Evolutionary conservation across 805 yeast species (phyloP), one percentile per base, ranked within the genome.

Genomic region (Sugiyamaella marilandica): DNA sequence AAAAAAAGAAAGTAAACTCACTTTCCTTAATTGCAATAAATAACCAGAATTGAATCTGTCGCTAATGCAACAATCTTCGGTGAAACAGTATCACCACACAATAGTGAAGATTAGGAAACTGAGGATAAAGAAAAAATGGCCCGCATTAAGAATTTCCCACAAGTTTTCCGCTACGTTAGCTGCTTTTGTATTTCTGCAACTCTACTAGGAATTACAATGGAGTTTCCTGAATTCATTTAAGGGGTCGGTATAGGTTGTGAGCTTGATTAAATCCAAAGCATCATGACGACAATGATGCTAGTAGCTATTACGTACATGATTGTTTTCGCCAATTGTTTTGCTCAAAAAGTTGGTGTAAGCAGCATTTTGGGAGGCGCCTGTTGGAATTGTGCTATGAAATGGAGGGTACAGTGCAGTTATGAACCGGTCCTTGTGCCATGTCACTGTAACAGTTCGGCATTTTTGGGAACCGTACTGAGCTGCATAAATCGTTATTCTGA

Each of bases 301-400:
- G 26, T 39, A 10, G 43, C n/a, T 7, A 21, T 13, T 13, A 10
- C 18, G 43, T n/a, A 18, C 24, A 16, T 18, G 3, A 24, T 3
- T 24, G 29, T 34, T 34, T 34, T 39, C 24, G 13, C 19, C 21
- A 21, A 14, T 5, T 39, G 43, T 13, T 14, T 21, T 7, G 63
- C 62, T 9, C 70, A 66, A 39, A 65, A 64, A 32, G 70, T 64
- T 11, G 70, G 70, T 1, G 44, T 67, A 14, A 60, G 60, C 24
- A 63, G 66, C 47, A 50, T 54, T 11, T 48, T 68, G 3, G 71
- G 70, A 2, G 56, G 59, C 44, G 64, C 62, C 1, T 67, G 71
- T 54, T 64, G 66, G 60, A 67, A 58, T 50, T 53, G 63, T n/a
- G 70, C 70, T 1, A 52, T 58, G 26, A 56, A 52, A 11, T 68